Conservation (phyloP, 305 asterid species). For the Salvia sclarea region DNA sequence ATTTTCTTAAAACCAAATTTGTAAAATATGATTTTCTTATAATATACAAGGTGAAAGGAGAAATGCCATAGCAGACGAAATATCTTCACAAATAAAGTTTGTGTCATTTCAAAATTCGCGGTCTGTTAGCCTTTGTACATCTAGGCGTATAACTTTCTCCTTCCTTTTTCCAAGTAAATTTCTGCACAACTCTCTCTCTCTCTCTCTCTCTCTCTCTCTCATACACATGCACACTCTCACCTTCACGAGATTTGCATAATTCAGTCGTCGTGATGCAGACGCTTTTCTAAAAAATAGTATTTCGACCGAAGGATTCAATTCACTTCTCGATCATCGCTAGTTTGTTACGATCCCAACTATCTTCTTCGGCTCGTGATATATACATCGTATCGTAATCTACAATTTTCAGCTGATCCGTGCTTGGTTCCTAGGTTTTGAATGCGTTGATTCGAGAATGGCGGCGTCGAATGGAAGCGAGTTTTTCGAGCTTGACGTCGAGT, state of each 20-base stretch:
- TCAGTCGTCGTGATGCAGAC: not conserved
- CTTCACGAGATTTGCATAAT: conserved; percentile 5
- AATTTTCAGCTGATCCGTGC: not conserved
- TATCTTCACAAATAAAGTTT: too few relatives aligned
- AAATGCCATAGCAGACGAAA: not conserved
- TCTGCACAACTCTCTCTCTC: not conserved
- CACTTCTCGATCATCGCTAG: not conserved
- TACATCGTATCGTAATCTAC: not conserved
- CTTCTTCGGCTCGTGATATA: not conserved
- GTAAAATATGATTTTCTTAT: not conserved
- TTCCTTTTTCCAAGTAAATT: not conserved
- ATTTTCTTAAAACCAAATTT: too few relatives aligned
- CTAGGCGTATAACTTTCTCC: not conserved
- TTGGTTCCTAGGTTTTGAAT: not conserved
- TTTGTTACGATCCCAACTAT: too few relatives aligned
- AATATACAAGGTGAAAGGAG: not conserved
- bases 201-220: not conserved
- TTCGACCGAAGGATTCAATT: not conserved
- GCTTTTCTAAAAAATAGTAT: not conserved
- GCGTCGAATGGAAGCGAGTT: conserved; percentile 76
- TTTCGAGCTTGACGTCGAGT: conserved; percentile 59
- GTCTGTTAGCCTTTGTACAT: conserved; percentile 14
- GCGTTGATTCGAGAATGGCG: conserved; percentile 45
- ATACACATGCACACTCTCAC: too few relatives aligned
- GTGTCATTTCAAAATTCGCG: conserved; percentile 20